phyloP scores from a whole-genome alignment of 2,329 filamentous ascomycete species.

The Dactylellina haptotyla region DNA sequence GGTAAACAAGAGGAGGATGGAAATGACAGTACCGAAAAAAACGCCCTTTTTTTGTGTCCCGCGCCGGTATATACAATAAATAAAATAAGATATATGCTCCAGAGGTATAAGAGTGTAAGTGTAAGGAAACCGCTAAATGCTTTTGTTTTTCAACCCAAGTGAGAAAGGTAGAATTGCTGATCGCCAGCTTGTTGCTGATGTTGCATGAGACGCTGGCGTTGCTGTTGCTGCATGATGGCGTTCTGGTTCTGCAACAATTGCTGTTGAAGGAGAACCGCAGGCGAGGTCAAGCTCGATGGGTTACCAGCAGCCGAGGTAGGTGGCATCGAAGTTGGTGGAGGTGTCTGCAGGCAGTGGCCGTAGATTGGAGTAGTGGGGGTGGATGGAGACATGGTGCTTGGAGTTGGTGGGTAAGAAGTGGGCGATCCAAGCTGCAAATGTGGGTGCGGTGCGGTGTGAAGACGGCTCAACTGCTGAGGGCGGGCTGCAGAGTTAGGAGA shows the following conservation, averaged over 20 bases:
- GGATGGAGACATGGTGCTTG: constrained; percentile 47
- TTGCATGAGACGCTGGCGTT: constrained; percentile 42
- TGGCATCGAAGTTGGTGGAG: constrained; percentile 51
- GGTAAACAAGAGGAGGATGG: constrained; percentile 10
- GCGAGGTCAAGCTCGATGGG: constrained; percentile 43
- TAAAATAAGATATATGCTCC: constrained; percentile 45
- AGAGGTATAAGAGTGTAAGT: constrained; percentile 31
- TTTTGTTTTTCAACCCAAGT: constrained; percentile 54
- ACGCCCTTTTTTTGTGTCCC: constrained; percentile 52
- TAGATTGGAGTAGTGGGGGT: constrained; percentile 54
- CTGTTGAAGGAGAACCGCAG: constrained; percentile 51
- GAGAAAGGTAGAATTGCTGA: constrained; percentile 53
- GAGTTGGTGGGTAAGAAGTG: constrained; percentile 51
- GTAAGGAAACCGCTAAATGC: constrained; percentile 52
- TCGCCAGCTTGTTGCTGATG: constrained; percentile 46
- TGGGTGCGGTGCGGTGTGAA: constrained; percentile 47
- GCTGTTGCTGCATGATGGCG: constrained; percentile 52
- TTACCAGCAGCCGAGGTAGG: constrained; percentile 49
- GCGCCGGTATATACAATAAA: constrained; percentile 52
- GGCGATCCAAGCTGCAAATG: constrained; percentile 42
- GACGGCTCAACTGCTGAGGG: constrained; percentile 40
- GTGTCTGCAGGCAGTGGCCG: constrained; percentile 45
- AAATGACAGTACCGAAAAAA: constrained; percentile 54
- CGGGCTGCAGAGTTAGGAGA: constrained; percentile 46
- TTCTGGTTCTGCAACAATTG: constrained; percentile 52